Conservation (phyloP, 495 filamentous ascomycete species). For the Copromyces sp. region DNA sequence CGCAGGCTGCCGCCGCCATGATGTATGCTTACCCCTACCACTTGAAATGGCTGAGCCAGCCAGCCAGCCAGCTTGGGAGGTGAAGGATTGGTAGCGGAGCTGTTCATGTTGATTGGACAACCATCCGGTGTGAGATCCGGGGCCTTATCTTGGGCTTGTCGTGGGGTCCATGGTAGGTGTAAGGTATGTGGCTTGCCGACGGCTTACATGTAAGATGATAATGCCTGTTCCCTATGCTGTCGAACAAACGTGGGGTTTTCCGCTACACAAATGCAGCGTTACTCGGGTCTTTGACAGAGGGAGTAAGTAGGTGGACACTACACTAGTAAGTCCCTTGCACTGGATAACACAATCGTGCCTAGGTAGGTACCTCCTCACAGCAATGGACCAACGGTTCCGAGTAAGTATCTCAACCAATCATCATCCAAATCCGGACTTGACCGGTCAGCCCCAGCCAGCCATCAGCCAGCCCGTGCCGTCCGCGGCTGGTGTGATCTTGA, state of each 20-base stretch:
- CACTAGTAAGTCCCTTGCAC: no score
- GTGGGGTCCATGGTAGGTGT: not conserved
- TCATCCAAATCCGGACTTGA: not conserved
- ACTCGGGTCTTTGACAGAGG: not conserved
- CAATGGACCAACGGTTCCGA: not conserved
- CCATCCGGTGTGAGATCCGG: not conserved
- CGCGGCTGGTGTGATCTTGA: not conserved
- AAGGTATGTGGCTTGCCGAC: not conserved
- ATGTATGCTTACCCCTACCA: not conserved
- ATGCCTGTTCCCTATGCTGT: not conserved
- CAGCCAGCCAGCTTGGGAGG: no score
- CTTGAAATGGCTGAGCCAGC: not conserved
- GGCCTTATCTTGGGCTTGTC: not conserved
- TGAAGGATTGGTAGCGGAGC: no score
- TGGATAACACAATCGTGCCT: no score
- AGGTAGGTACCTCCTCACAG: not conserved
- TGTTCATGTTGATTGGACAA: not conserved
- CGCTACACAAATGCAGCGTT: not conserved
- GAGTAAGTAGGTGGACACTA: no score
- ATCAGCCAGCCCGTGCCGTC: not conserved
- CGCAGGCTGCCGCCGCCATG: not conserved
- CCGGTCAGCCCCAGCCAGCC: not conserved
- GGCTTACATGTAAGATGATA: not conserved
- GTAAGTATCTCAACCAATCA: not conserved
- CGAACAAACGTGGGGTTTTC: not conserved